Percentiles rank a stretch among this genome's conserved stretches.
These are phyloP conservation scores for Colletotrichum aenigma DNA, from an alignment of 2,329 filamentous ascomycete genomes.

Conservation along the genomic window DNA sequence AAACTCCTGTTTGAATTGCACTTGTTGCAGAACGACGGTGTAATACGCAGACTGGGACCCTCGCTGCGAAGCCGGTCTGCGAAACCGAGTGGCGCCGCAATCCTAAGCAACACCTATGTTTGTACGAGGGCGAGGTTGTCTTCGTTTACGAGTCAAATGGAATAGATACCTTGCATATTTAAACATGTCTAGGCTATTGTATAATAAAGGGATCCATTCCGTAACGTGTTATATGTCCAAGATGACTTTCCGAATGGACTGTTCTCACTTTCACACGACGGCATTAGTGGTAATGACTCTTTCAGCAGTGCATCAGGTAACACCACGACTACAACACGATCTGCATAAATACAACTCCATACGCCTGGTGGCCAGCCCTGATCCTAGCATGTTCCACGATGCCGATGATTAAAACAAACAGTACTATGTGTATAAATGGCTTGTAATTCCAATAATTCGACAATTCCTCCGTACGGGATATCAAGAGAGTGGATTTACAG, in stretches of 20 bases:
- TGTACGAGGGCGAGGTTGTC: not conserved
- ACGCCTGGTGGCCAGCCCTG: not conserved
- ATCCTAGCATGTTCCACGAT: not conserved
- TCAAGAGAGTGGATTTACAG: slow-evolving; percentile 34
- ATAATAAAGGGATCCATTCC: too few relatives aligned
- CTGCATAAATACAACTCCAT: not conserved
- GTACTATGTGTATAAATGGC: not conserved
- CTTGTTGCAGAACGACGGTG: too few relatives aligned
- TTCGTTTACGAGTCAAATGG: not conserved
- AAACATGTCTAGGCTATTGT: too few relatives aligned
- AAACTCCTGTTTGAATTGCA: not conserved
- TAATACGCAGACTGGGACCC: too few relatives aligned
- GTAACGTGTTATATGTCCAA: too few relatives aligned
- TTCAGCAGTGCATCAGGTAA: not conserved
- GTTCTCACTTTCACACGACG: not conserved
- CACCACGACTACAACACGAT: not conserved
- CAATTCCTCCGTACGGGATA: not conserved
- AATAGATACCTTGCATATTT: too few relatives aligned
- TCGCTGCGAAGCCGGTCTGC: too few relatives aligned
- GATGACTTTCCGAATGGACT: not conserved
- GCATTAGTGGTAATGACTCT: not conserved
- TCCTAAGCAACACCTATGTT: too few relatives aligned
- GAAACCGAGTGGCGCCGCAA: too few relatives aligned
- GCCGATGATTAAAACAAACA: not conserved
- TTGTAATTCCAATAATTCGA: not conserved